phyloP scores from a whole-genome alignment of 2,329 filamentous ascomycete genomes.

The Fusarium sp. region DNA sequence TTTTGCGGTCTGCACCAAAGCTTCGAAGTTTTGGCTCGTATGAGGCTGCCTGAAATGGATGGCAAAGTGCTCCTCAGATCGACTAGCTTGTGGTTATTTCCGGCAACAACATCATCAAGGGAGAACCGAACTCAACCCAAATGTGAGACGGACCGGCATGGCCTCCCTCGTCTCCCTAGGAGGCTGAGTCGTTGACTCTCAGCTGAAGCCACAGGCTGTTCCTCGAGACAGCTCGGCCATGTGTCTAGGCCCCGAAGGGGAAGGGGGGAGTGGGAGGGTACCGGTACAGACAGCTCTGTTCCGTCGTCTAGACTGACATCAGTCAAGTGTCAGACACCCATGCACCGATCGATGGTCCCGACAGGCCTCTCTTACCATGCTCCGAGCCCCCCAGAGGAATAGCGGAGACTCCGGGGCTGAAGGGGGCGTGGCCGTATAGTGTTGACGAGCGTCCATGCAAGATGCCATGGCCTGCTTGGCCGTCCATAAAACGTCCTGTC shows the following conservation, averaged over 20 bases:
- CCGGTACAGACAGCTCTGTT: slow-evolving; percentile 3
- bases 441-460: slow-evolving; percentile 23
- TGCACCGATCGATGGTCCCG: slow-evolving; percentile 34
- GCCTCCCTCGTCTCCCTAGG: neutral
- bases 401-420: slow-evolving; percentile 31
- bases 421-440: slow-evolving; percentile 32
- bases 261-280: neutral
- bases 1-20: neutral
- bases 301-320: slow-evolving; percentile 22
- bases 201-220: neutral
- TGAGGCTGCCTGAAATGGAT: neutral
- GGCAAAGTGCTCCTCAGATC: neutral
- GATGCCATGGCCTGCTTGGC: slow-evolving; percentile 18
- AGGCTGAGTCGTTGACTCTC: neutral
- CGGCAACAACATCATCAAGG: neutral
- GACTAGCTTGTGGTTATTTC: neutral
- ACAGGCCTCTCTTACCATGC: slow-evolving; percentile 16
- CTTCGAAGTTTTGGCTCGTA: neutral
- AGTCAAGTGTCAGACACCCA: slow-evolving; percentile 17
- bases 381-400: slow-evolving; percentile 18
- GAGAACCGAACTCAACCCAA: neutral
- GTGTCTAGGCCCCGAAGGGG: neutral
- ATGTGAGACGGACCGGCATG: neutral
- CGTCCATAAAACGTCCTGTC: slow-evolving; percentile 37
- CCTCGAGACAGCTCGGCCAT: neutral